These are phyloP conservation scores for Rhododendron vialii DNA, from an alignment of 148 eudicot species.

Conservation along the genomic window DNA sequence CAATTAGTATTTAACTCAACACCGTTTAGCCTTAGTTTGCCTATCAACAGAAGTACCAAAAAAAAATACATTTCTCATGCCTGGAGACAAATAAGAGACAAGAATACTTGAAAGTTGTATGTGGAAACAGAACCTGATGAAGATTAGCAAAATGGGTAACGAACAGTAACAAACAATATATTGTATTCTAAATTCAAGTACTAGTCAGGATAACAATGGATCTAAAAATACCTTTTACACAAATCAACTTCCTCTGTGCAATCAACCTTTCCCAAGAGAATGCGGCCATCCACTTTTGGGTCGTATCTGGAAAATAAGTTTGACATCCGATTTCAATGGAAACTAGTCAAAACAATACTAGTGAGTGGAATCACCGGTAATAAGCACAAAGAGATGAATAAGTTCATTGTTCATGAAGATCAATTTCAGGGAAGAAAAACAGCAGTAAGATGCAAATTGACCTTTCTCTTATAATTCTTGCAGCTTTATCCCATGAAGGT, in stretches of 20 bases:
- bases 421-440: background rate
- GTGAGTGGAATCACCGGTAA: background rate
- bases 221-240: constrained; percentile 64
- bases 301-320: constrained; percentile 55
- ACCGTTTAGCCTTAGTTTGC: background rate
- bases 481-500: constrained; percentile 93
- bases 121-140: background rate
- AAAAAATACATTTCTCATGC: background rate
- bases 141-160: constrained; percentile 1
- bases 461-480: constrained; percentile 76
- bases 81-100: background rate
- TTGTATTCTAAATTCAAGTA: background rate
- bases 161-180: background rate
- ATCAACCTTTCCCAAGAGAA: constrained; percentile 87
- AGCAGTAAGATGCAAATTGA: constrained; percentile 18
- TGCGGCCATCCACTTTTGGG: constrained; percentile 90
- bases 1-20: background rate
- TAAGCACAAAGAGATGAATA: background rate
- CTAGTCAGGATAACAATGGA: background rate
- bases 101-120: background rate
- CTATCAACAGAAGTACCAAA: background rate
- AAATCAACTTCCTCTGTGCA: constrained; percentile 79
- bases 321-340: constrained; percentile 12
- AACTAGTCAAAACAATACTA: background rate
- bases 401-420: background rate